Evolutionary conservation across 345 rosid genomes (phyloP).

Genomic region (Stellera chamaejasme): DNA sequence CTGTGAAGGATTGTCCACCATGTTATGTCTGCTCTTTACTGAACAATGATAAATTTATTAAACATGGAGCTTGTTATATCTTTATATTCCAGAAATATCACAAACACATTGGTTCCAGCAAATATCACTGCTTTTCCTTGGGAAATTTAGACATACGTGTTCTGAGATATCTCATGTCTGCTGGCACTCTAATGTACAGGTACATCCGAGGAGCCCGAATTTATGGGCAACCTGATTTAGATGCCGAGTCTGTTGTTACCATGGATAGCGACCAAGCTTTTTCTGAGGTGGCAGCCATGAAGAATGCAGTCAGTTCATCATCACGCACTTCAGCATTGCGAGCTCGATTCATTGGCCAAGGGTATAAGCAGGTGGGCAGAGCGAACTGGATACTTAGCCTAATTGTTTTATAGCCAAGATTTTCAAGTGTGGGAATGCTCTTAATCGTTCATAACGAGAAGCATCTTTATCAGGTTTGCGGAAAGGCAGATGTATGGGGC

Average conservation of each 20-base stretch:
- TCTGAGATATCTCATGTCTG: too few species aligned
- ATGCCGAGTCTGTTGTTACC: conserved; percentile 31
- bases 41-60: too few species aligned
- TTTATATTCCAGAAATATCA: too few species aligned
- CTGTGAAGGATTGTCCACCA: too few species aligned
- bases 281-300: conserved; percentile 35
- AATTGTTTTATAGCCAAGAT: not conserved
- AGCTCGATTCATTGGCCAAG: conserved; percentile 85
- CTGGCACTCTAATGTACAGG: conserved; percentile 27
- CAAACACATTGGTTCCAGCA: too few species aligned
- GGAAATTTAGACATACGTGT: not conserved
- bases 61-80: too few species aligned
- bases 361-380: conserved; percentile 73
- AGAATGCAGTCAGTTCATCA: conserved; percentile 20
- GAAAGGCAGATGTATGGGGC: conserved; percentile 92
- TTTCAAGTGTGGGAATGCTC: not conserved
- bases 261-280: conserved; percentile 26
- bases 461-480: conserved; percentile 48
- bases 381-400: not conserved
- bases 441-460: not conserved
- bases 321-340: conserved; percentile 34
- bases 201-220: conserved; percentile 65
- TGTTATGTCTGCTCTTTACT: too few species aligned
- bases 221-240: conserved; percentile 28
- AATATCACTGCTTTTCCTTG: not conserved